Base-by-base conservation (phyloP, 2,329 filamentous ascomycete species). In the Passalora sequoiae region DNA sequence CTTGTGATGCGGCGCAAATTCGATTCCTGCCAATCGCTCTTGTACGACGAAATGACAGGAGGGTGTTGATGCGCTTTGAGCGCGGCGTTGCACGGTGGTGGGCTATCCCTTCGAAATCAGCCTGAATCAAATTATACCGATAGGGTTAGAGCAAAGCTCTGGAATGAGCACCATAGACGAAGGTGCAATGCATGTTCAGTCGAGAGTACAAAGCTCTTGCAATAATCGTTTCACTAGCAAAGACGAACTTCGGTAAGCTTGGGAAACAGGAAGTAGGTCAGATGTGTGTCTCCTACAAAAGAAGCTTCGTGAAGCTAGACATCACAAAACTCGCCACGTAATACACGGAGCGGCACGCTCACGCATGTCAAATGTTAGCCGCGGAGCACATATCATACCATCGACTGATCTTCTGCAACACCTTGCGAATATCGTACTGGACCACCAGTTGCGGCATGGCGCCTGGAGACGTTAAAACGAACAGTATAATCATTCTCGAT, bases 71-170 rank as follows among this genome's bases (percentile, higher is more conserved):
- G 24, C 21, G 31, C 5, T 43, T 40, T 42, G 27, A 50, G 49
- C 51, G 51, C 49, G 51, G 51, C 46, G 49, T 51, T 54, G 22
- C n/a, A n/a, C n/a, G n/a, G n/a, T n/a, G n/a, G n/a, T 30, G 44
- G 19, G 7, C n/a, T 12, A 16, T 39, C 21, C 9, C 20, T 17
- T 25, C 29, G 35, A n/a, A 16, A 5, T 12, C 17, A n/a, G 15
- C 35, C 22, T 22, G 17, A 8, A n/a, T 8, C 9, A 15, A 29
- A 9, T 8, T 4, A 38, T 39, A 6, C 21, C 6, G 13, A 8
- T 22, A 39, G n/a, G n/a, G n/a, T n/a, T 29, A 39, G 13, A 39
- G 24, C 37, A 28, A 27, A 27, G 24, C 6, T 29, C n/a, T 17
- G 27, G 13, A 24, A 39, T 15, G 20, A 39, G 4, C 19, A 16